Evolutionary conservation across 2,329 filamentous ascomycete species (phyloP), one percentile per base, ranked within the genome.

Genomic region (Penicillium thymicola): DNA sequence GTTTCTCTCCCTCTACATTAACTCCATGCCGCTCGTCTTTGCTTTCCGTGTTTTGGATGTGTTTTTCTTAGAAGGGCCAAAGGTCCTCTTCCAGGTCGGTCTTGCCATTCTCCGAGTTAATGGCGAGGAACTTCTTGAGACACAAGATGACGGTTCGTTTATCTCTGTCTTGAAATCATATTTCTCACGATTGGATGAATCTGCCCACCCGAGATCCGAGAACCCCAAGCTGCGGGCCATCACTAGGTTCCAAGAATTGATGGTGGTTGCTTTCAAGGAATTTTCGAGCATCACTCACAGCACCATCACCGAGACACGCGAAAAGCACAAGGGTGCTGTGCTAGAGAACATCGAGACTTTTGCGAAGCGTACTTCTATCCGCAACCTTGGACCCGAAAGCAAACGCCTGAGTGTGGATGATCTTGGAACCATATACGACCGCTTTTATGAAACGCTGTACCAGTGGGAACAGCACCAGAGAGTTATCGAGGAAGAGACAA

Each of bases 261-360:
- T 99, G 92, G 94, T 99, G 3, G 94, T 97, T 21, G 94, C 94
- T 0, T 99, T 99, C 78, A 97, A 97, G 66, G 94, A 99, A 70
- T 99, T 99, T 70, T 89, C 93, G 0, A 90, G 88, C 40, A 96
- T 99, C 65, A 99, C 94, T 0, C 93, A 99, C 70, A 88, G 86
- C 69, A 96, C 88, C 49, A 92, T 99, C 59, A 89, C 89, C 0
- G 94, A 97, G 63, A 83, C 95, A 69, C 87, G 94, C 23, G 81
- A 89, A 40, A 96, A 92, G 75, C 95, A 97, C 75, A 97, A 97
- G 75, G 90, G 94, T 69, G 88, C 89, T 0, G 94, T 99, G 32
- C 81, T 99, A 54, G 92, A 92, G 72, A 97, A 92, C 63, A 97
- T 99, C 68, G 94, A 97, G 76, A 96, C 86, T 66, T 99, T 99